These are phyloP conservation scores for Metarhizium brunneum DNA, from an alignment of 2,329 filamentous ascomycete genomes.

Conservation along the genomic window DNA sequence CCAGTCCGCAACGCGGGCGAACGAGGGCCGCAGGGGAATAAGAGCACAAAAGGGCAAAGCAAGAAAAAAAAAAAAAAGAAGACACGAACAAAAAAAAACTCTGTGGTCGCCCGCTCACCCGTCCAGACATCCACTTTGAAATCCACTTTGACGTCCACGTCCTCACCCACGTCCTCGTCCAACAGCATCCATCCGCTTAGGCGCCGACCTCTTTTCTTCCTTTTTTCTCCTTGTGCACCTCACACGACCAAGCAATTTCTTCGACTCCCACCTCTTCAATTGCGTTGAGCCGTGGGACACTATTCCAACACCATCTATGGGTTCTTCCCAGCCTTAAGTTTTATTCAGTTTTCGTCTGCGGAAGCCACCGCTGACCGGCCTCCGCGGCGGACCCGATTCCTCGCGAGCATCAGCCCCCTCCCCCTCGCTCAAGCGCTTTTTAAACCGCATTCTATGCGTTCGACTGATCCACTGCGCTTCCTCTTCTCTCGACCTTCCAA, in stretches of 20 bases:
- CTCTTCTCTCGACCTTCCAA: conserved; percentile 83
- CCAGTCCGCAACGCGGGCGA: too few relatives aligned
- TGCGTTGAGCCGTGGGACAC: background rate
- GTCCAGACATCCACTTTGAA: background rate
- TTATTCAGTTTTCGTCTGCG: background rate
- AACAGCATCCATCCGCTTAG: background rate
- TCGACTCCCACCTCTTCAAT: background rate
- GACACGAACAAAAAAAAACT: background rate
- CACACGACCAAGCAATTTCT: background rate
- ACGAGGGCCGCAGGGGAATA: too few relatives aligned
- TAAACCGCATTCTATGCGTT: conserved; percentile 64
- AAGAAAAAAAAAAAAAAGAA: background rate
- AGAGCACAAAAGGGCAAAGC: too few relatives aligned
- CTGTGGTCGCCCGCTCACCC: background rate
- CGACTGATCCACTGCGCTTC: conserved; percentile 82
- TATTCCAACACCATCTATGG: background rate
- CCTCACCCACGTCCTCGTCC: too few relatives aligned
- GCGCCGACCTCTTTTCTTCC: background rate
- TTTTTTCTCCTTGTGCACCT: background rate
- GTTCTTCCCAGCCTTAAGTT: background rate
- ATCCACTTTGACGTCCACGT: too few relatives aligned
- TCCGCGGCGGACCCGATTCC: conserved; percentile 1
- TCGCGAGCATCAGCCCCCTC: background rate
- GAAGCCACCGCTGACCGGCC: background rate
- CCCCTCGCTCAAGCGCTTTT: background rate